phyloP scores from a whole-genome alignment of 2,329 filamentous ascomycete species.

The Colletotrichum horii region DNA sequence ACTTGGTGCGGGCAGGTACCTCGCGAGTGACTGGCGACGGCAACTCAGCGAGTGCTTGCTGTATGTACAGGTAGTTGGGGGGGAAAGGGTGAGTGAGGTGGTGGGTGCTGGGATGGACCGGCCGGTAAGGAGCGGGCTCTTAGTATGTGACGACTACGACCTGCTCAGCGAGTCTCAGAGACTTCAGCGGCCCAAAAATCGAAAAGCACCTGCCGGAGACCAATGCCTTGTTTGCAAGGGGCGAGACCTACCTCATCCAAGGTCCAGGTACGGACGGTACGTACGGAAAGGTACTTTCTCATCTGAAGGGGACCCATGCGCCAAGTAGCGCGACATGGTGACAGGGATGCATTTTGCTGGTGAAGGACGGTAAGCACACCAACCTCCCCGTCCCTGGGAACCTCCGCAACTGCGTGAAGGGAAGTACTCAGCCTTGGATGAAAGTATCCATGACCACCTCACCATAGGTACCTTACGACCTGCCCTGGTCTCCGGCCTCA shows the following conservation, averaged over 20 bases:
- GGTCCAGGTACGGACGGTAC: neutral
- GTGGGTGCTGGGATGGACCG: constrained; percentile 13
- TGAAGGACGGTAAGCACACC: neutral
- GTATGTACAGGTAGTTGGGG: neutral
- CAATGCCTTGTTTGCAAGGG: constrained; percentile 8
- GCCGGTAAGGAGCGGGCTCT: constrained; percentile 3
- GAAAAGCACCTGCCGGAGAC: constrained; percentile 10
- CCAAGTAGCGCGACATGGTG: neutral
- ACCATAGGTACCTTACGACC: neutral
- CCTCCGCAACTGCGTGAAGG: neutral
- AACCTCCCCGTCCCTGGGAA: neutral
- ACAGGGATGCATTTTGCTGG: neutral
- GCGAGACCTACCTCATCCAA: neutral
- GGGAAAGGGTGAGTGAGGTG: neutral
- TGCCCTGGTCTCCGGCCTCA: neutral
- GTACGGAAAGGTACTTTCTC: neutral
- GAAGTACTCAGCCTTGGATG: neutral
- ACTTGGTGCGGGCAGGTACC: neutral
- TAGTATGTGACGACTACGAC: constrained; percentile 14
- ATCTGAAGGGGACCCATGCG: neutral
- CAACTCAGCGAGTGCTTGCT: neutral
- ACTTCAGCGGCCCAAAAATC: neutral
- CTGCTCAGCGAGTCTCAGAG: constrained; percentile 11
- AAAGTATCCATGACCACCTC: neutral
- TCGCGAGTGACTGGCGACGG: neutral